These are phyloP conservation scores for Aspergillus nanangensis DNA, from an alignment of 495 filamentous ascomycete species.

Conservation along the genomic window DNA sequence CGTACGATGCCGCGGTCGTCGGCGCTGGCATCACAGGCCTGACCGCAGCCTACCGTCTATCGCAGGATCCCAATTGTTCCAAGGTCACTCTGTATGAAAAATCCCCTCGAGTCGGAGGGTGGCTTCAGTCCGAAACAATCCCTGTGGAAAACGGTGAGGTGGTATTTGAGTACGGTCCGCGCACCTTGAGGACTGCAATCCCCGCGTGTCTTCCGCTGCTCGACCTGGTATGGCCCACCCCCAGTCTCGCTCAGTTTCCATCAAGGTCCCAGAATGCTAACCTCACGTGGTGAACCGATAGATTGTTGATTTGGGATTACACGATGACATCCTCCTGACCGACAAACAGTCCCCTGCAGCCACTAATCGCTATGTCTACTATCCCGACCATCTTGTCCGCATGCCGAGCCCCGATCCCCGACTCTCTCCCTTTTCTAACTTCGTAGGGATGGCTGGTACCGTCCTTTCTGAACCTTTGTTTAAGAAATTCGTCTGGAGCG, in stretches of 20 bases:
- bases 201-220: slow-evolving; percentile 45
- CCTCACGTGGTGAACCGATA: slow-evolving; percentile 22
- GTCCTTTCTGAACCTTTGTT: slow-evolving; percentile 64
- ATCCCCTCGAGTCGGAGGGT: slow-evolving; percentile 67
- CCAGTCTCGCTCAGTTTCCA: neutral
- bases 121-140: slow-evolving; percentile 67
- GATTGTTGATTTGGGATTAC: slow-evolving; percentile 60
- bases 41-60: slow-evolving; percentile 69
- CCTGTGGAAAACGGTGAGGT: slow-evolving; percentile 58
- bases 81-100: slow-evolving; percentile 79
- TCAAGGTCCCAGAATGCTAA: neutral
- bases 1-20: slow-evolving; percentile 62
- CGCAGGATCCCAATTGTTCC: slow-evolving; percentile 51
- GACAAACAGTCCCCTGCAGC: slow-evolving; percentile 43
- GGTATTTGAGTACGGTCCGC: slow-evolving; percentile 80
- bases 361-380: slow-evolving; percentile 80
- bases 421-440: slow-evolving; percentile 18
- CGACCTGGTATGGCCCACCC: slow-evolving; percentile 46
- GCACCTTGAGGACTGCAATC: slow-evolving; percentile 61
- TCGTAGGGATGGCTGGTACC: slow-evolving; percentile 15
- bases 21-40: slow-evolving; percentile 93
- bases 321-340: slow-evolving; percentile 57
- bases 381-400: slow-evolving; percentile 79
- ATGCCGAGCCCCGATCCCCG: slow-evolving; percentile 48
- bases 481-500: slow-evolving; percentile 36